Evolutionary conservation across 768 basidiomycete genomes (phyloP), one percentile per base, ranked within the genome.

Genomic region (Mycena rosella): DNA sequence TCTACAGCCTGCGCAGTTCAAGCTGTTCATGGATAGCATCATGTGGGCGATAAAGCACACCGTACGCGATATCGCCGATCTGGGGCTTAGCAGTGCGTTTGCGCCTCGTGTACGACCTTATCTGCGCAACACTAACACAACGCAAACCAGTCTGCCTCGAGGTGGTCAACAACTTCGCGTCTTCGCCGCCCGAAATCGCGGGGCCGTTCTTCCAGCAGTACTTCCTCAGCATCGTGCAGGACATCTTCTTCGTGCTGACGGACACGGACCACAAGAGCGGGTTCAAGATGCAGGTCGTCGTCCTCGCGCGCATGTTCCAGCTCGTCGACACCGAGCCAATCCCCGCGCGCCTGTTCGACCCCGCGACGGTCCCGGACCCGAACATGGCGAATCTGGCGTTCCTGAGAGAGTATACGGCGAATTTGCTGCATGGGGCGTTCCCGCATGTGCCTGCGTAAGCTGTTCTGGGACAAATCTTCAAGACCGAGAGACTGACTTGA

Each of bases 41-140:
- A 93, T 98, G 62, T 99, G 98, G 97, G 96, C 96, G n/a, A 97
- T 98, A 84, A 99, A 99, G 79, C 98, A 99, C 82, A 98, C 95
- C 15, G 96, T 98, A 93, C 89, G 97, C 55, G 97, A 98, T 78
- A 98, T 99, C 68, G 95, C 96, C 8, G 97, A 99, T 76, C 94
- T 92, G 34, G 93, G 93, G 47, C 79, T 95, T 65, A 94, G 90
- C 74, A 76, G 93, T 95, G 80, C 62, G 87, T 81, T 60, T 20
- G 49, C 65, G 56, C 45, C 22, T 8, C 10, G 57, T 49, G 15
- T 26, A 55, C 29, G 48, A 11, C 38, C 11, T n/a, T 58, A 53
- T 71, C 17, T 5, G 53, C 22, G 29, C 34, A n/a, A n/a, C n/a
- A n/a, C n/a, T 48, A 40, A 67, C 55, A 18, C 38, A 20, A 22